Evolutionary conservation across 2,329 filamentous ascomycete species (phyloP).

Genomic region (Biscogniauxia marginata): DNA sequence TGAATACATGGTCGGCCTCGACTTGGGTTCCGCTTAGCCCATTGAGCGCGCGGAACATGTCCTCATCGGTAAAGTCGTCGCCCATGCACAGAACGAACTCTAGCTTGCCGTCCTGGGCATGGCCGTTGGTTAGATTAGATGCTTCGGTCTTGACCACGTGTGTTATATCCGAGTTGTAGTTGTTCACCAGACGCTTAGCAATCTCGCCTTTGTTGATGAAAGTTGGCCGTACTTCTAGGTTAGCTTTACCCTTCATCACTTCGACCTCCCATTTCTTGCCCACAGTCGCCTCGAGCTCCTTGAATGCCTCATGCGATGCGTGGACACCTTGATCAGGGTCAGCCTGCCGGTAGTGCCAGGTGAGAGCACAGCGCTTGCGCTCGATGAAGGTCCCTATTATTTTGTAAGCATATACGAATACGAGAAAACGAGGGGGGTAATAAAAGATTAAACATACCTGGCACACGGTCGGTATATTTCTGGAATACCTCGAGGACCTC

Average conservation of each 20-base stretch:
- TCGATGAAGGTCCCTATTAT: constrained; percentile 81
- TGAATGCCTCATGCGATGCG: constrained; percentile 78
- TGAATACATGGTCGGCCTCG: constrained; percentile 71
- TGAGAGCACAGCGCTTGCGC: constrained; percentile 88
- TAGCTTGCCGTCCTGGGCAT: constrained; percentile 51
- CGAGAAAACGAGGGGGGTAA: background rate
- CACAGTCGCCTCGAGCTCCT: constrained; percentile 75
- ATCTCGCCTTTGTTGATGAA: constrained; percentile 99
- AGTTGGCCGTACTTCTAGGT: constrained; percentile 91
- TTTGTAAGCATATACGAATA: constrained; percentile 7
- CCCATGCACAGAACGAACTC: constrained; percentile 90
- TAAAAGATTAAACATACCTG: constrained; percentile 53
- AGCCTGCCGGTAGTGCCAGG: constrained; percentile 94
- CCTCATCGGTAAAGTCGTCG: constrained; percentile 97
- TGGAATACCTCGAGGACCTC: constrained; percentile 84
- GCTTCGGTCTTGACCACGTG: constrained; percentile 26
- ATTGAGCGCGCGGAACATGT: constrained; percentile 85
- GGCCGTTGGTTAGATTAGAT: constrained; percentile 37
- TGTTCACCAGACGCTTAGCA: constrained; percentile 74
- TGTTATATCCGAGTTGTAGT: constrained; percentile 56
- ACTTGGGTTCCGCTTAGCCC: constrained; percentile 53
- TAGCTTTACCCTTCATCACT: constrained; percentile 95
- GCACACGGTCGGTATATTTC: constrained; percentile 81
- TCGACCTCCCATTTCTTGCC: constrained; percentile 84
- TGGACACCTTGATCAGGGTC: constrained; percentile 82